Percentiles rank a stretch among this genome's conserved stretches.
phyloP scores from a whole-genome alignment of 2,329 filamentous ascomycete genomes.

The Colletotrichum cereale region DNA sequence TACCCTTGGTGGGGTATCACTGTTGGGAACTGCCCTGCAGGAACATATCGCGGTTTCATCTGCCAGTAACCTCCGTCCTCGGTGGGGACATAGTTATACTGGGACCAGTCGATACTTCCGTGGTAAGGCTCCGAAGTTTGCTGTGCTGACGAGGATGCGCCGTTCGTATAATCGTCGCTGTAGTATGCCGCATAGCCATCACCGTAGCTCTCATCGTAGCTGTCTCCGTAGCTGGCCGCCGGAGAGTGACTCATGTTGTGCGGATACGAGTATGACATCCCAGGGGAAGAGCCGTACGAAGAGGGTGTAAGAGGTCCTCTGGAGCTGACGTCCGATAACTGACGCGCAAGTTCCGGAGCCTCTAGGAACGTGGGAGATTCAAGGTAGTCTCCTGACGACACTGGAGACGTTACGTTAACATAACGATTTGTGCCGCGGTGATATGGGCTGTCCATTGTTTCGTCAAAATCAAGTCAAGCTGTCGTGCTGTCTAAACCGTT shows the following conservation, averaged over 20 bases:
- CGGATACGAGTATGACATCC: conserved; percentile 37
- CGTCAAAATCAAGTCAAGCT: conserved; percentile 4
- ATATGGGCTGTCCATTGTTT: conserved; percentile 36
- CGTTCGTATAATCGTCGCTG: conserved; percentile 28
- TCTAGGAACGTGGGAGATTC: conserved; percentile 35
- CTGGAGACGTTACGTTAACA: conserved; percentile 39
- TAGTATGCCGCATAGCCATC: conserved; percentile 22
- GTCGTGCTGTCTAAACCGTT: conserved; percentile 36
- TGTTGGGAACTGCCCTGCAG: conserved; percentile 30
- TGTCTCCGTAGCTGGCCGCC: conserved; percentile 19
- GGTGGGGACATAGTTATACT: conserved; percentile 37
- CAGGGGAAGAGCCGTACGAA: conserved; percentile 37
- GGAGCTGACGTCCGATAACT: conserved; percentile 38
- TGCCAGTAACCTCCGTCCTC: conserved; percentile 42
- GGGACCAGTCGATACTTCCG: conserved; percentile 37
- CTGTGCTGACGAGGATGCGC: conserved; percentile 34
- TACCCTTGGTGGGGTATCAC: conserved; percentile 40
- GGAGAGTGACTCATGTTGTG: conserved; percentile 35
- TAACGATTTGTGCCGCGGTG: conserved; percentile 28
- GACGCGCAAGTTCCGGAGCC: conserved; percentile 33
- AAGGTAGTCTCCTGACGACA: conserved; percentile 34
- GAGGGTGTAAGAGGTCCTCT: conserved; percentile 37
- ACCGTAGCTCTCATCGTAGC: conserved; percentile 18
- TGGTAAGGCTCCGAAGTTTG: conserved; percentile 27
- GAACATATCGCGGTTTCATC: conserved; percentile 38